phyloP scores from a whole-genome alignment of 768 basidiomycete genomes.

The Dioszegia aurantiaca region DNA sequence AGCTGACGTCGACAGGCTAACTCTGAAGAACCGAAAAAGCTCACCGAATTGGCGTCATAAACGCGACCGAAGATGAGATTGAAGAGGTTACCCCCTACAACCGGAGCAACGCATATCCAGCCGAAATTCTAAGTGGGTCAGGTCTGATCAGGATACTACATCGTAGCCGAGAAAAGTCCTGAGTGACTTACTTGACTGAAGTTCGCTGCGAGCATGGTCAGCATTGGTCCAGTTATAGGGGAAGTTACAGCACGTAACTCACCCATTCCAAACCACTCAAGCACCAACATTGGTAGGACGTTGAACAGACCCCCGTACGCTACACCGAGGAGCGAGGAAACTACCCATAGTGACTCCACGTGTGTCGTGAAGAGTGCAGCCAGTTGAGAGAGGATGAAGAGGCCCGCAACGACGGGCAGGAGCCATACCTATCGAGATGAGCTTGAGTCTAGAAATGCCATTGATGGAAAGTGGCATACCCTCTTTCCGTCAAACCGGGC shows the following conservation, averaged over 20 bases:
- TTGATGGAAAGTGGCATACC: constrained; percentile 22
- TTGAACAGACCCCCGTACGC: constrained; percentile 75
- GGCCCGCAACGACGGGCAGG: constrained; percentile 59
- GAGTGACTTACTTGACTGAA: constrained; percentile 25
- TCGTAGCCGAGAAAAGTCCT: background rate
- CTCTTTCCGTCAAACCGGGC: constrained; percentile 36
- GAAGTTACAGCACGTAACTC: too few species aligned
- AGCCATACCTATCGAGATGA: constrained; percentile 42
- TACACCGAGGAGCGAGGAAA: constrained; percentile 60
- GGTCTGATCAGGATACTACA: constrained; percentile 40
- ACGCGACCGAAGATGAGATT: constrained; percentile 79
- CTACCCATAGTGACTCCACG: constrained; percentile 67
- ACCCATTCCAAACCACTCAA: constrained; percentile 90
- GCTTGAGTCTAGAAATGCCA: background rate
- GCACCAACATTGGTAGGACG: constrained; percentile 67
- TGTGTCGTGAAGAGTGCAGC: constrained; percentile 60
- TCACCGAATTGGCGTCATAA: constrained; percentile 66
- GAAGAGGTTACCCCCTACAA: constrained; percentile 74
- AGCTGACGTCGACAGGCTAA: background rate
- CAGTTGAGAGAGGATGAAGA: constrained; percentile 73
- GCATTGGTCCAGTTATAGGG: too few species aligned
- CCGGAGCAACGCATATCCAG: constrained; percentile 67
- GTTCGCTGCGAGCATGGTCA: constrained; percentile 18
- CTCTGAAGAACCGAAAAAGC: constrained; percentile 10
- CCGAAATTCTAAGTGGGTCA: constrained; percentile 73